Conservation (phyloP, 148 eudicot species). For the Rhododendron williamsianum region DNA sequence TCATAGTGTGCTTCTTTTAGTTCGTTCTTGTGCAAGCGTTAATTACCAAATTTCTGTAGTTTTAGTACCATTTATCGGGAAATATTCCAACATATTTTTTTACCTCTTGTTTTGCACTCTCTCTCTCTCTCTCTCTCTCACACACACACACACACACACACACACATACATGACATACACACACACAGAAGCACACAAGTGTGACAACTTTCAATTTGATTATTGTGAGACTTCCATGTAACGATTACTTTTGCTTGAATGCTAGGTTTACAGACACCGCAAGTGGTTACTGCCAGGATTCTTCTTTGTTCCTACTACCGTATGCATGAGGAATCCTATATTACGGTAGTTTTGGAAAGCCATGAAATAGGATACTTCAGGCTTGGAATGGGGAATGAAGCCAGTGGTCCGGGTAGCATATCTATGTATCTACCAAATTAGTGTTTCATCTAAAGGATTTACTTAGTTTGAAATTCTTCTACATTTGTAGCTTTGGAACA, state of each 20-base stretch:
- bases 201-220: neutral
- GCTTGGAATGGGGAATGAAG: constrained; percentile 8
- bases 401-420: constrained; percentile 6
- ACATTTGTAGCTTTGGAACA: neutral
- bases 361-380: neutral
- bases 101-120: neutral
- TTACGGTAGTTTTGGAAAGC: neutral
- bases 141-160: neutral
- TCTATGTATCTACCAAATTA: neutral
- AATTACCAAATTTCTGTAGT: neutral
- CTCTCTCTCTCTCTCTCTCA: neutral
- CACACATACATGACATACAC: neutral
- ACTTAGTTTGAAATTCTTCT: neutral
- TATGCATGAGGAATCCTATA: neutral
- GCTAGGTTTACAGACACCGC: constrained; percentile 4
- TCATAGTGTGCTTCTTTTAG: neutral
- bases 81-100: neutral
- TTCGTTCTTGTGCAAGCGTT: neutral
- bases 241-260: neutral
- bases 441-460: neutral
- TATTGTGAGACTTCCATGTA: neutral
- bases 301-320: neutral
- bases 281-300: neutral
- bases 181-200: neutral
- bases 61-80: neutral